phyloP scores from a whole-genome alignment of 192 early-diverging fungal genomes.

The Entomortierella beljakovae region DNA sequence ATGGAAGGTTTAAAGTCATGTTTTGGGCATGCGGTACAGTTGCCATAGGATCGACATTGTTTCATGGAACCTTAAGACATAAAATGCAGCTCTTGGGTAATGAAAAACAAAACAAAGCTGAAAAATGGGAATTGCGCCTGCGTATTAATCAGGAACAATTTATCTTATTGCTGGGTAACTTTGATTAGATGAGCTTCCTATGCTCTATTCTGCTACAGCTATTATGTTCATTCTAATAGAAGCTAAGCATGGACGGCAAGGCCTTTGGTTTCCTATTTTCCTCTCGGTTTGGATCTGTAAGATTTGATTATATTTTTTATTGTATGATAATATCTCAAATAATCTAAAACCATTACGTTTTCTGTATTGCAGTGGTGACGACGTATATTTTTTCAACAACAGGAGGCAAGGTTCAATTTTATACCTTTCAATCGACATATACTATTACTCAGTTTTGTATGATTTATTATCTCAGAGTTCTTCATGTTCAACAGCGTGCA shows the following conservation, averaged over 20 bases:
- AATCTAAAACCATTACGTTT: neutral
- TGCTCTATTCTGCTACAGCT: conserved; percentile 41
- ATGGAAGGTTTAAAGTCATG: conserved; percentile 55
- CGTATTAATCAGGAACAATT: neutral
- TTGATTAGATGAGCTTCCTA: conserved; percentile 40
- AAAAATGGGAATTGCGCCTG: conserved; percentile 42
- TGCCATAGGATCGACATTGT: conserved; percentile 77
- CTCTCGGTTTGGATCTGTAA: conserved; percentile 58
- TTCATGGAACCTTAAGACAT: conserved; percentile 82
- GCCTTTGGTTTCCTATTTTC: conserved; percentile 56
- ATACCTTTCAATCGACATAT: conserved; percentile 33
- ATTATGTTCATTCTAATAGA: conserved; percentile 52
- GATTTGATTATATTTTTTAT: conserved; percentile 4
- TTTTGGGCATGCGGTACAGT: conserved; percentile 60
- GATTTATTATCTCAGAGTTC: conserved; percentile 24
- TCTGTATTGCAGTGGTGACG: conserved; percentile 19
- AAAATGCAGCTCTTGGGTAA: conserved; percentile 74
- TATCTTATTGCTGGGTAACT: neutral
- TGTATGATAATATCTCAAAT: no score
- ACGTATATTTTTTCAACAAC: conserved; percentile 38
- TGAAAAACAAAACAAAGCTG: neutral
- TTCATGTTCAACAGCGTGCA: conserved; percentile 19
- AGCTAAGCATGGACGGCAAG: conserved; percentile 54
- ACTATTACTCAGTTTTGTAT: conserved; percentile 21
- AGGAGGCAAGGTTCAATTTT: conserved; percentile 24